Evolutionary conservation across 2,329 filamentous ascomycete species (phyloP).

Genomic region (Trichoderma koningiopsis): DNA sequence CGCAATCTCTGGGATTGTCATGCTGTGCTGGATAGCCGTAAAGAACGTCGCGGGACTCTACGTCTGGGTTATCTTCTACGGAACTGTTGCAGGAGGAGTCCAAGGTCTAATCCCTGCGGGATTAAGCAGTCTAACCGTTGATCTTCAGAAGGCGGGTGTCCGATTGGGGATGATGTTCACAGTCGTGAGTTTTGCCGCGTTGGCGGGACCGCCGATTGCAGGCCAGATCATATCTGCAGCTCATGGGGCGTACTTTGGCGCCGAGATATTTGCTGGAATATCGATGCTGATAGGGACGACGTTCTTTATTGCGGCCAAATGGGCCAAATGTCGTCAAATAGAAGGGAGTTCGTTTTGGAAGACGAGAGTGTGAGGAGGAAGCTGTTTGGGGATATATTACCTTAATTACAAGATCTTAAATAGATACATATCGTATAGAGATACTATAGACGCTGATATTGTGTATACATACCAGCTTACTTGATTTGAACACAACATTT

Average conservation of each 20-base stretch:
- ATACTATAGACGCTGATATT: not conserved
- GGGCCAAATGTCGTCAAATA: not conserved
- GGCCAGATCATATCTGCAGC: not conserved
- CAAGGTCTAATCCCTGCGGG: conserved; percentile 54
- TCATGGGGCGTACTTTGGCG: not conserved
- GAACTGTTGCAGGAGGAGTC: conserved; percentile 52
- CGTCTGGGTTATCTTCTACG: conserved; percentile 44
- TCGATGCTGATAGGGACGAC: not conserved
- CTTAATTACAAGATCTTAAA: not conserved
- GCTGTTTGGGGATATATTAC: not conserved
- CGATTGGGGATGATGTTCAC: conserved; percentile 43
- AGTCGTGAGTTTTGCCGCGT: conserved; percentile 36
- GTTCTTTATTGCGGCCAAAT: not conserved
- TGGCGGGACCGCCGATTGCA: conserved; percentile 34
- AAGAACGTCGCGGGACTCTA: not conserved
- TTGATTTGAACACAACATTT: not conserved
- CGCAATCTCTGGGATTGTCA: not conserved
- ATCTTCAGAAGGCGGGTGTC: conserved; percentile 30
- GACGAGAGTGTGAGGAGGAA: not conserved
- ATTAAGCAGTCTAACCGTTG: conserved; percentile 39
- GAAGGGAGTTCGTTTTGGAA: not conserved
- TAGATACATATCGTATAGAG: not conserved
- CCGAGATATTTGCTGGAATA: not conserved
- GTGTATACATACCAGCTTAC: no score
- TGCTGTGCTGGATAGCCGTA: conserved; percentile 3